phyloP scores from a whole-genome alignment of 805 yeast genomes.

The Barnettozyma sp. region DNA sequence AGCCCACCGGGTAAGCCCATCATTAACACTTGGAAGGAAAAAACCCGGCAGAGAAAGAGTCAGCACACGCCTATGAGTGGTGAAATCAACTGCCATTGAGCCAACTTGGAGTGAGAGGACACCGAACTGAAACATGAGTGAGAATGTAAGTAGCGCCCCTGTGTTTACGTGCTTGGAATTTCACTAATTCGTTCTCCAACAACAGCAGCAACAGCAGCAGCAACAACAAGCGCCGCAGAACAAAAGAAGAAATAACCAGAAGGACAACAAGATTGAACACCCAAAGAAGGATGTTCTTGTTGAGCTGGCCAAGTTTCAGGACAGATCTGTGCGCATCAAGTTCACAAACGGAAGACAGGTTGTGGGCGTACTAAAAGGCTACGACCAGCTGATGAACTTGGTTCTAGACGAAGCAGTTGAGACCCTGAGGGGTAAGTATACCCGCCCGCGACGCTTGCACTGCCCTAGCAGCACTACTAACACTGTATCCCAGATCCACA shows the following conservation, averaged over 20 bases:
- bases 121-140: neutral
- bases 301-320: conserved; percentile 70
- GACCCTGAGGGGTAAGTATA: conserved; percentile 43
- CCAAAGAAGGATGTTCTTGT: conserved; percentile 90
- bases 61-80: too few species aligned
- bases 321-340: conserved; percentile 65
- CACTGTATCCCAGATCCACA: conserved; percentile 40
- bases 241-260: conserved; percentile 10
- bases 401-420: conserved; percentile 70
- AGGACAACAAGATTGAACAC: conserved; percentile 42
- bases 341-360: conserved; percentile 77
- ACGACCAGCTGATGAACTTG: conserved; percentile 72
- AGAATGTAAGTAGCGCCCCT: conserved; percentile 1
- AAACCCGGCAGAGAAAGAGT: neutral
- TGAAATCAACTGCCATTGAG: too few species aligned
- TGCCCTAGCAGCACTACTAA: conserved; percentile 7
- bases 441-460: neutral
- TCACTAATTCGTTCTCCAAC: too few species aligned
- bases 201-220: too few species aligned
- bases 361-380: conserved; percentile 79
- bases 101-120: neutral
- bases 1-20: neutral
- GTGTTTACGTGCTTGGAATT: too few species aligned
- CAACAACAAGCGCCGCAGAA: conserved; percentile 8
- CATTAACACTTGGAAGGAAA: neutral